A percentile compares a stretch with the other conserved stretches of the same genome.
Conservation (phyloP, 768 basidiomycete species). For the Naganishia antarctica region DNA sequence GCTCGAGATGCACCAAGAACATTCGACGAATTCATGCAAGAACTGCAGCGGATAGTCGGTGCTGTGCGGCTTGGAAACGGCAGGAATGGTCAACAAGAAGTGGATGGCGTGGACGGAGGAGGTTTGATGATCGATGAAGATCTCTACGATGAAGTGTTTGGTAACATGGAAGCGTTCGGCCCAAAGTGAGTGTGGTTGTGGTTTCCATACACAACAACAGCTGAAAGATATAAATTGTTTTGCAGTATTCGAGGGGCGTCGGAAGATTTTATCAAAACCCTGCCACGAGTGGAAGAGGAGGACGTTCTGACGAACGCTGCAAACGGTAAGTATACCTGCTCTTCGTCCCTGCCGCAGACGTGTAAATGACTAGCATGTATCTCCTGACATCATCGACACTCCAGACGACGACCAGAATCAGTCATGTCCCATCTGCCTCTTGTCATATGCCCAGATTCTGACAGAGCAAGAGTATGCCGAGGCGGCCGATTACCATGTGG, state of each 20-base stretch:
- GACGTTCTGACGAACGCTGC: background rate
- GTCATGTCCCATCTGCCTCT: constrained; percentile 26
- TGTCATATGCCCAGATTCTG: constrained; percentile 23
- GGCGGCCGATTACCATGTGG: constrained; percentile 26
- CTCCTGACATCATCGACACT: background rate
- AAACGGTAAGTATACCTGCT: background rate
- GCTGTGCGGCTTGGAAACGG: background rate
- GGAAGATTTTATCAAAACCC: constrained; percentile 17
- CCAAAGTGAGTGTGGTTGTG: constrained; percentile 7
- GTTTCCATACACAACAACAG: background rate
- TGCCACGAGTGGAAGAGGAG: constrained; percentile 13
- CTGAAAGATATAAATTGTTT: background rate
- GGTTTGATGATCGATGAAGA: constrained; percentile 24
- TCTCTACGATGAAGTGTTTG: constrained; percentile 23
- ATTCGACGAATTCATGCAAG: constrained; percentile 23
- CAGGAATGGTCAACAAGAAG: background rate
- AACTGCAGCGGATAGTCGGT: constrained; percentile 18
- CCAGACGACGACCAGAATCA: constrained; percentile 17
- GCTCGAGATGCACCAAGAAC: constrained; percentile 20
- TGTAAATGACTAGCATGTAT: background rate
- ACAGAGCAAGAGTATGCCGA: constrained; percentile 30
- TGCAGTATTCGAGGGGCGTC: constrained; percentile 21
- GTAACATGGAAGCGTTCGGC: constrained; percentile 6
- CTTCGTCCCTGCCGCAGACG: no score
- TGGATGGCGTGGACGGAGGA: constrained; percentile 2